Percentiles rank a stretch among this genome's conserved stretches.
These are phyloP conservation scores for Suillus alpinus DNA, from an alignment of 768 basidiomycete species.

Conservation along the genomic window DNA sequence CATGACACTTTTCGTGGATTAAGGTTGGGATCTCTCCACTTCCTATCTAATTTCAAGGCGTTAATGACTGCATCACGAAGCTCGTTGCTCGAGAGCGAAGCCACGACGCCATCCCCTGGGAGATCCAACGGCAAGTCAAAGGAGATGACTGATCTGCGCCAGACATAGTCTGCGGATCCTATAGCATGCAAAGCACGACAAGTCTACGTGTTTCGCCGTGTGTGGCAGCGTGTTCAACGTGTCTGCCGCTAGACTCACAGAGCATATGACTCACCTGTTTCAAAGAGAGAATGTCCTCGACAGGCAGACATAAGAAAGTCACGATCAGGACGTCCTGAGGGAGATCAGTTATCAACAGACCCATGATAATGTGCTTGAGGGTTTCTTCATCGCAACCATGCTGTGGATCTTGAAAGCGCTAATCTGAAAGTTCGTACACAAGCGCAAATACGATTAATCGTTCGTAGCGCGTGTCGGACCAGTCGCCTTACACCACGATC, in stretches of 20 bases:
- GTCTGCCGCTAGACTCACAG: constrained; percentile 7
- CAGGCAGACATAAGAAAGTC: constrained; percentile 30
- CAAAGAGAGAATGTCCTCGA: constrained; percentile 44
- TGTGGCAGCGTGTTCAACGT: constrained; percentile 3
- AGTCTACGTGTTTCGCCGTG: constrained; percentile 40
- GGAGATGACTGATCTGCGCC: constrained; percentile 40
- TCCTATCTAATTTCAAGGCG: constrained; percentile 39
- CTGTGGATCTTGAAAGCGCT: not conserved
- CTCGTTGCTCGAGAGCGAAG: not conserved
- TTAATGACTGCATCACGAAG: constrained; percentile 32
- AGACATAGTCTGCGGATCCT: constrained; percentile 50
- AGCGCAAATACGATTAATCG: not conserved
- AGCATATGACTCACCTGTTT: constrained; percentile 40
- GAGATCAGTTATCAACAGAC: constrained; percentile 28
- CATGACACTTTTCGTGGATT: too few species aligned
- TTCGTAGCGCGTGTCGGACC: not conserved
- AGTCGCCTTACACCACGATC: not conserved
- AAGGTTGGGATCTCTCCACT: not conserved
- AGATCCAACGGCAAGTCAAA: constrained; percentile 42
- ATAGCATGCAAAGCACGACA: constrained; percentile 58
- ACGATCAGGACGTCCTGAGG: constrained; percentile 46
- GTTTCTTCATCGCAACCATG: not conserved
- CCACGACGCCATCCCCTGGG: constrained; percentile 30
- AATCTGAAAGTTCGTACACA: not conserved
- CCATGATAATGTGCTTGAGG: constrained; percentile 10